Conservation (phyloP, 2,329 filamentous ascomycete genomes). For the Diaporthe citrichinensis region DNA sequence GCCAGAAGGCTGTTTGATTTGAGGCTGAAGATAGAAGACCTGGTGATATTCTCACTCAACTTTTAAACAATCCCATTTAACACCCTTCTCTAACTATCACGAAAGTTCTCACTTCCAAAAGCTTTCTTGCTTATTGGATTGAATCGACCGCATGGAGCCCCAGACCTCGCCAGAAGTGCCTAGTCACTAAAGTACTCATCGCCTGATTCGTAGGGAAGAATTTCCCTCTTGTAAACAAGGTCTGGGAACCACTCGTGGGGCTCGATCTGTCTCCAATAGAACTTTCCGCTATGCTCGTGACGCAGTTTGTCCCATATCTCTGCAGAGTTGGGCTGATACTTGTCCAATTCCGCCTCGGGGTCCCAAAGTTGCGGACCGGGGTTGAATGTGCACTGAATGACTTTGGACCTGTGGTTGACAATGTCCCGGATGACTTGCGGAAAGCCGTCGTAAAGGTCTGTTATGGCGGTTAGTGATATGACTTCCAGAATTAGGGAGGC, state of each 20-base stretch:
- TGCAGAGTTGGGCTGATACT: background rate
- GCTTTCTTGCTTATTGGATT: background rate
- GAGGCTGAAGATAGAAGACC: background rate
- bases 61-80: background rate
- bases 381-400: constrained; percentile 6
- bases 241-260: background rate
- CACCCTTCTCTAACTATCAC: background rate
- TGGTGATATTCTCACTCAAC: background rate
- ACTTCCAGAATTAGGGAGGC: no score
- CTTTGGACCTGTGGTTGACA: background rate
- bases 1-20: background rate
- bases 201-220: background rate
- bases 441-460: background rate
- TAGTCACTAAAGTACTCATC: constrained; percentile 11
- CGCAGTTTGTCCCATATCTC: background rate
- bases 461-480: background rate
- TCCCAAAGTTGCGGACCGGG: background rate
- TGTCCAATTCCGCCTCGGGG: background rate
- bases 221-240: background rate
- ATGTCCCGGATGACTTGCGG: background rate
- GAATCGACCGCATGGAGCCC: background rate
- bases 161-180: background rate
- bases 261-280: background rate
- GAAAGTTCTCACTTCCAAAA: background rate
- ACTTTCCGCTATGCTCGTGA: background rate